Percentiles rank a stretch among this genome's conserved stretches.
Evolutionary conservation across 2,329 filamentous ascomycete genomes (phyloP).

Genomic region (Calonectria ilicicola): DNA sequence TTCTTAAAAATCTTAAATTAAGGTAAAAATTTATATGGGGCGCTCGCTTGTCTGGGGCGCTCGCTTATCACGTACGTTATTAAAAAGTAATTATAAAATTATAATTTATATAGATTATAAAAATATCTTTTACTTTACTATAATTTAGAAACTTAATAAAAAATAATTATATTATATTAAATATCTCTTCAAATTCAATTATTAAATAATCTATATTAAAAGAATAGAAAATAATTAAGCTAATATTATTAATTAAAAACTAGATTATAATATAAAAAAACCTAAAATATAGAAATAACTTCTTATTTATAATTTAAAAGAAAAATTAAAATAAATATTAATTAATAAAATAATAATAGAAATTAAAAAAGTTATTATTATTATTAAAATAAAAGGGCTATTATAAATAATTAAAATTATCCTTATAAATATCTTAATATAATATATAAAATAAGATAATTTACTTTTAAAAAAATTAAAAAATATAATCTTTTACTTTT

Average conservation of each 20-base stretch:
- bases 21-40: too few relatives aligned
- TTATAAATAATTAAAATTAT: background rate
- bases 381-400: slow-evolving; percentile 2
- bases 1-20: too few relatives aligned
- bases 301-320: too few relatives aligned
- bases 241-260: slow-evolving; percentile 23
- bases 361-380: too few relatives aligned
- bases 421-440: too few relatives aligned
- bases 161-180: too few relatives aligned
- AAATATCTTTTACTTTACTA: slow-evolving; percentile 34
- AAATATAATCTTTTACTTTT: background rate
- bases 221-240: slow-evolving; percentile 20
- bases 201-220: slow-evolving; percentile 10
- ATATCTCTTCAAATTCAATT: slow-evolving; percentile 31
- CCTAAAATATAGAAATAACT: too few relatives aligned
- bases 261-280: too few relatives aligned
- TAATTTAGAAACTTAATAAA: slow-evolving; percentile 26
- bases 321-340: too few relatives aligned
- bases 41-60: too few relatives aligned
- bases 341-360: too few relatives aligned
- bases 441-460: background rate
- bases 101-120: slow-evolving; percentile 40
- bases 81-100: slow-evolving; percentile 26
- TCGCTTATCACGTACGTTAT: too few relatives aligned
- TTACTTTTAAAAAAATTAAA: background rate